phyloP scores from a whole-genome alignment of 176 grass and related monocot genomes.

The Zoysia pacifica region DNA sequence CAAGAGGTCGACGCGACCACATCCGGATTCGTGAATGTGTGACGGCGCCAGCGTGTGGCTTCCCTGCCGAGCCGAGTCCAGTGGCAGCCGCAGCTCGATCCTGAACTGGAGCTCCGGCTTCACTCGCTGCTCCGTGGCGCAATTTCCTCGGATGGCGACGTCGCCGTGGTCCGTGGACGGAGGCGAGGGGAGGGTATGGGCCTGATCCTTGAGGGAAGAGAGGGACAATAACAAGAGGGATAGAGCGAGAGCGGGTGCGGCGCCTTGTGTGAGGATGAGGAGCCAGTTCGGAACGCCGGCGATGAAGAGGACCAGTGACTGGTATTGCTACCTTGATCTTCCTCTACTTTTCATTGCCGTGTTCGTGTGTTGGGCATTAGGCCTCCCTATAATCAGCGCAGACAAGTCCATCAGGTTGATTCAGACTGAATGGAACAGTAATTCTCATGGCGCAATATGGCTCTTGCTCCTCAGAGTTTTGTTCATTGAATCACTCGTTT shows the following conservation, averaged over 20 bases:
- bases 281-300: constrained; percentile 52
- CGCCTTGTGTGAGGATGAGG: constrained; percentile 33
- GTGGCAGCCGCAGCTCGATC: constrained; percentile 27
- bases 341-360: background rate
- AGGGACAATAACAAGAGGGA: background rate
- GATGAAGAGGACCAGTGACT: constrained; percentile 72
- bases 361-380: too few relatives aligned
- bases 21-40: background rate
- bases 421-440: background rate
- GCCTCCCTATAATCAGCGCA: background rate
- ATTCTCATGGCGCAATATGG: background rate
- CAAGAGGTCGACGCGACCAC: background rate
- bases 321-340: constrained; percentile 34
- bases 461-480: background rate
- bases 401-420: background rate
- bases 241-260: background rate
- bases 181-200: constrained; percentile 15
- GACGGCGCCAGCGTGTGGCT: constrained; percentile 35
- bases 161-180: constrained; percentile 10
- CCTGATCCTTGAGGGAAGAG: background rate
- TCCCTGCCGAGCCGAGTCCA: background rate
- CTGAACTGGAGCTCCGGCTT: constrained; percentile 30
- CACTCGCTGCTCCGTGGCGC: constrained; percentile 15
- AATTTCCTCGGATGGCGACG: constrained; percentile 38
- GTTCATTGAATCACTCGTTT: background rate